Evolutionary conservation across 202 grass and related monocot genomes (phyloP), one percentile per base, ranked within the genome.

Genomic region (Brachypodium distachyon): DNA sequence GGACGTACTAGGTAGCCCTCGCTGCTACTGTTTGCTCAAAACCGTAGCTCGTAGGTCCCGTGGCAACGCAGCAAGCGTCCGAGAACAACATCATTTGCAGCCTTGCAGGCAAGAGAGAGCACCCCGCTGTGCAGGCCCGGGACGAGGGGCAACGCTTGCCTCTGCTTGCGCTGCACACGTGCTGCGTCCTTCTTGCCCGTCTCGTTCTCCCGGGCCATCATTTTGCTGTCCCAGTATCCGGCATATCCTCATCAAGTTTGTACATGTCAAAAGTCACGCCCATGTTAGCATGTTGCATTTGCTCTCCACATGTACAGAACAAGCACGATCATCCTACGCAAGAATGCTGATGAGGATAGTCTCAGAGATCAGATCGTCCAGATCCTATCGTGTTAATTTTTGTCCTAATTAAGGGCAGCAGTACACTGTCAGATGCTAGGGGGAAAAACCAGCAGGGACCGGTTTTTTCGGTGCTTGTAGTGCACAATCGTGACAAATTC

Each of bases 121-220:
- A 66, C n/a, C 28, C 60, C 6, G 69, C 0, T 64, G 53, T 91
- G 76, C 78, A 80, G 54, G 77, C 46, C 69, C 54, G n/a, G n/a
- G 61, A 71, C 57, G 59, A 63, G 41, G 61, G 68, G 55, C 72
- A 78, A n/a, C 52, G 77, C 81, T 65, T 67, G 81, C 88, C 82
- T 71, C 47, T 49, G n/a, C 34, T 6, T 37, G 6, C 3, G 40
- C 62, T 72, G 61, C 74, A 78, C 87, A 90, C 88, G 84, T 90
- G 83, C 80, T 78, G 47, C 59, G 9, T 47, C 80, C 68, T 74
- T 29, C 39, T 9, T 49, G n/a, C 56, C 26, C 27, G 27, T 50
- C 73, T n/a, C 52, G 8, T 78, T 69, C 57, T 72, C 52, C 32
- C 36, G 18, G 48, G 48, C 51, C 53, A 32, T 56, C 60, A 56